phyloP scores from a whole-genome alignment of 176 grass and related monocot species.

The Sorghum bicolor region DNA sequence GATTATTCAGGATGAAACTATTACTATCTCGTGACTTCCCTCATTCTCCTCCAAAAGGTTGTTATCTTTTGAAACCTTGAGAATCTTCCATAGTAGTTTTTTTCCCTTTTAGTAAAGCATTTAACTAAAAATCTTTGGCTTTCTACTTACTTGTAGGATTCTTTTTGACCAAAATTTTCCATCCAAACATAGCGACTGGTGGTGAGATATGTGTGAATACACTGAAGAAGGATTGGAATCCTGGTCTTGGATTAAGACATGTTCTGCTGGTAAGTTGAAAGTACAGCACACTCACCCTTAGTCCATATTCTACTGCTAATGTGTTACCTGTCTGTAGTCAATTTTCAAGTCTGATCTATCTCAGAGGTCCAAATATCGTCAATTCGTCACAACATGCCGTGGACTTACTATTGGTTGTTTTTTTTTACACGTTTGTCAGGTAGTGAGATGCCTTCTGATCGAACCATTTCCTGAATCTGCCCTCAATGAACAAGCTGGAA shows the following conservation, averaged over 20 bases:
- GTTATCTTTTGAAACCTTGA: background rate
- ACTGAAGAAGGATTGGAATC: constrained; percentile 92
- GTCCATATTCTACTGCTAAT: background rate
- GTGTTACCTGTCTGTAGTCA: background rate
- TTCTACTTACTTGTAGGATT: constrained; percentile 54
- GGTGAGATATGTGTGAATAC: constrained; percentile 98
- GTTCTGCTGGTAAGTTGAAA: constrained; percentile 69
- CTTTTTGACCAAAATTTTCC: constrained; percentile 96
- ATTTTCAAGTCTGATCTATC: background rate
- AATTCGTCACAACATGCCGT: background rate
- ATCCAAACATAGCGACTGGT: constrained; percentile 88
- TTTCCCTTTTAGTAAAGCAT: background rate
- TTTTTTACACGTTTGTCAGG: constrained; percentile 40
- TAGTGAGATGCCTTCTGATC: constrained; percentile 89
- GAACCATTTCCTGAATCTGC: constrained; percentile 96
- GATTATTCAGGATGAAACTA: constrained; percentile 93
- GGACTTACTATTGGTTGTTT: background rate
- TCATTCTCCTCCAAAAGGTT: constrained; percentile 91
- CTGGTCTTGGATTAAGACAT: constrained; percentile 81
- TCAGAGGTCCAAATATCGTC: background rate
- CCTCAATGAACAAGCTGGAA: constrained; percentile 94
- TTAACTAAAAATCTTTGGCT: background rate
- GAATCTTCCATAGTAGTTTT: background rate
- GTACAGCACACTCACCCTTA: background rate
- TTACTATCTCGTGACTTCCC: constrained; percentile 78